Percentiles rank a stretch among this genome's conserved stretches.
These are phyloP conservation scores for Coemansia biformis DNA, from an alignment of 192 early-diverging fungal genomes.

Conservation along the genomic window DNA sequence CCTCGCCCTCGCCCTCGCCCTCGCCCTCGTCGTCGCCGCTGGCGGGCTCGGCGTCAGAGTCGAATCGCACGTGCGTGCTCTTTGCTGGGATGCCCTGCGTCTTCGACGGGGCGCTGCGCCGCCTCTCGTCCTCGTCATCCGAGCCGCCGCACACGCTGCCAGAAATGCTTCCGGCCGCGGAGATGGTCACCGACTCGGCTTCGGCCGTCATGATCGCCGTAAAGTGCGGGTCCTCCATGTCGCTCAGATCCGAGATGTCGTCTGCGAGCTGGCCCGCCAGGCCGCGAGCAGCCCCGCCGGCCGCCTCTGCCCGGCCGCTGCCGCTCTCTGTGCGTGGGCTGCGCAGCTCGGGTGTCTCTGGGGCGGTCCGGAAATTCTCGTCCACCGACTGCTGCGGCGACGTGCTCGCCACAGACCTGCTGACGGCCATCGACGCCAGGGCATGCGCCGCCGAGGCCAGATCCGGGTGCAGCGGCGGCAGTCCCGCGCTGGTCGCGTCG, in stretches of 20 bases:
- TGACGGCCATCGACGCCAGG: slow-evolving; percentile 16
- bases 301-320: background rate
- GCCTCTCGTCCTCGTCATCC: slow-evolving; percentile 1
- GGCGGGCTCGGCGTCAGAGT: slow-evolving; percentile 14
- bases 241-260: slow-evolving; percentile 48
- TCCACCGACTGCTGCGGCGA: slow-evolving; percentile 15
- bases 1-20: background rate
- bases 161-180: slow-evolving; percentile 30
- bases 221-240: slow-evolving; percentile 44
- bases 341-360: slow-evolving; percentile 25
- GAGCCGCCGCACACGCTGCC: slow-evolving; percentile 14
- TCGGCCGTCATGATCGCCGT: slow-evolving; percentile 33
- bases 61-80: slow-evolving; percentile 16
- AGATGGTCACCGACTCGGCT: slow-evolving; percentile 23
- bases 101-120: no score
- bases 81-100: background rate
- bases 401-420: background rate
- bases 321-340: background rate
- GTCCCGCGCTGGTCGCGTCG: background rate
- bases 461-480: slow-evolving; percentile 27
- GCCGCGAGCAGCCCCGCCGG: slow-evolving; percentile 1
- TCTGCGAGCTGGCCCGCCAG: slow-evolving; percentile 4
- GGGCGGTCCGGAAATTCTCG: slow-evolving; percentile 25
- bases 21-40: slow-evolving; percentile 7
- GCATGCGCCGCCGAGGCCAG: slow-evolving; percentile 14